Evolutionary conservation across 257 asterid genomes (phyloP), one percentile per base, ranked within the genome.

Genomic region (Nicotiana undulata): DNA sequence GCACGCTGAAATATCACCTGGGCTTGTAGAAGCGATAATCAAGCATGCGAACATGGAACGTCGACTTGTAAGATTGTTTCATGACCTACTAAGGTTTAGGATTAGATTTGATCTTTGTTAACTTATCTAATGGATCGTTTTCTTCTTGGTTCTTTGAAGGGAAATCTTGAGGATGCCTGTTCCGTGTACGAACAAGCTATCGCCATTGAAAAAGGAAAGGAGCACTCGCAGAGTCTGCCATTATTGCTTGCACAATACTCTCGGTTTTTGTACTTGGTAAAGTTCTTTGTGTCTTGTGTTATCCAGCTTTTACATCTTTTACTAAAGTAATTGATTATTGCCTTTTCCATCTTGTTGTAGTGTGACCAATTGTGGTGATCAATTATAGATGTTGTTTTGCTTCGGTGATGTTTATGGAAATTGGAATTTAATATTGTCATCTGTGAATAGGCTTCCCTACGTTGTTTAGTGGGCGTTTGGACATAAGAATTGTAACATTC

Each of bases 41-140:
- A 96, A 92, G 91, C 99, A 96, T 84, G 96, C 98, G 28, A 96
- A 96, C 91, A 96, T 96, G 99, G 98, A 96, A 79, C 85, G 84
- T 77, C 90, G 99, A 83, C 93, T 86, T 70, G 98, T 96, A 90
- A 90, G 92, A 65, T 80, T 81, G 79, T 63, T 34, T 40, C 58
- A 40, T 55, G 20, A 63, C 77, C n/a, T 51, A 24, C 65, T 64
- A 51, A 3, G 55, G 29, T 15, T 79, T 51, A 18, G 51, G 26
- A 63, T 22, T 46, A 34, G 66, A 17, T 79, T 63, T 79, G 55
- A 12, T 81, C 18, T 20, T 4, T 75, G 81, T 64, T 9, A 32
- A 75, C 44, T 24, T 22, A 28, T 63, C 79, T 58, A 78, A 74
- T 74, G 24, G 17, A 49, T 74, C 1, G 0, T 51, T 63, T 77